Evolutionary conservation across 2,329 filamentous ascomycete species (phyloP).

Genomic region (Gremmenia infestans): DNA sequence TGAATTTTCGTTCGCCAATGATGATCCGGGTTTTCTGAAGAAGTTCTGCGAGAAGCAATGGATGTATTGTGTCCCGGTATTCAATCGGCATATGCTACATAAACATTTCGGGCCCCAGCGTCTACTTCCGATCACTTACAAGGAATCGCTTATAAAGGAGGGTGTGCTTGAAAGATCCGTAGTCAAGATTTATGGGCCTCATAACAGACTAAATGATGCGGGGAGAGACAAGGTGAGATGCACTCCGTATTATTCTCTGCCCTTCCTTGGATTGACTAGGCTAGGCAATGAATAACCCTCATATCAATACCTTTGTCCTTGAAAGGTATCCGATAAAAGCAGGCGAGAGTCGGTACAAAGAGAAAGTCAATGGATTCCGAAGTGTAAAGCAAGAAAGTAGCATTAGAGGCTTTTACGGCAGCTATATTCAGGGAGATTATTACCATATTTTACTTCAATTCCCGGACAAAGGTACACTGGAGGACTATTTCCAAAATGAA

Average conservation of each 20-base stretch:
- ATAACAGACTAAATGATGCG: constrained; percentile 20
- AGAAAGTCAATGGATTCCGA: constrained; percentile 26
- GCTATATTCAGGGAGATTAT: constrained; percentile 24
- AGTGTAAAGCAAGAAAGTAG: constrained; percentile 13
- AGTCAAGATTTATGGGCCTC: constrained; percentile 24
- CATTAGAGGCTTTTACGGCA: constrained; percentile 29
- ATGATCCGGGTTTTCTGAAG: constrained; percentile 18
- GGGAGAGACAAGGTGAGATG: background rate
- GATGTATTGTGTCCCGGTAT: constrained; percentile 25
- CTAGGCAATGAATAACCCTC: background rate
- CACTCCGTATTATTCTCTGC: background rate
- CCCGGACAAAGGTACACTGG: constrained; percentile 32
- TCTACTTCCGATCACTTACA: constrained; percentile 27
- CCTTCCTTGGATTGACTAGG: background rate
- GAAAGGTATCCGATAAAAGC: constrained; percentile 24
- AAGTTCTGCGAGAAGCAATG: constrained; percentile 29
- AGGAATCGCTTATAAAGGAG: constrained; percentile 12
- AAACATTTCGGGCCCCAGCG: constrained; percentile 20
- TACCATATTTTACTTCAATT: constrained; percentile 34
- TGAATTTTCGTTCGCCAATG: constrained; percentile 14
- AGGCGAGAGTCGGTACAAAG: constrained; percentile 20
- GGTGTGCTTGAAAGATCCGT: constrained; percentile 19
- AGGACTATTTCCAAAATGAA: constrained; percentile 28
- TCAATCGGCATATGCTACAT: constrained; percentile 20
- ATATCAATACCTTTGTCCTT: constrained; percentile 25